These are phyloP conservation scores for Kwoniella shivajii DNA, from an alignment of 1,284 basidiomycete species.

Conservation along the genomic window DNA sequence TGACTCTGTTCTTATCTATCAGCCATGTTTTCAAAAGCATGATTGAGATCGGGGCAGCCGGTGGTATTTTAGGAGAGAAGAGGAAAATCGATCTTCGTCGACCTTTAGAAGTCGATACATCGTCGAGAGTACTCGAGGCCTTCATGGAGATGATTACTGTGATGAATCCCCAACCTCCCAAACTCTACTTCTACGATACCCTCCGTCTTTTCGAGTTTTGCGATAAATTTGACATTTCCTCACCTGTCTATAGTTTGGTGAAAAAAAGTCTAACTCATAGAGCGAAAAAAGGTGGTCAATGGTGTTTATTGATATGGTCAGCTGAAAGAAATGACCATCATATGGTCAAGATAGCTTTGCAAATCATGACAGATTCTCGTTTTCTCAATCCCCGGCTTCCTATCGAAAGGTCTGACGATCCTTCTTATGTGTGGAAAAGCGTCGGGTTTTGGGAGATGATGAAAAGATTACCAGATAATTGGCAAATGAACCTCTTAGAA, in stretches of 20 bases:
- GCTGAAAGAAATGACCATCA: neutral
- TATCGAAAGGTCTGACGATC: neutral
- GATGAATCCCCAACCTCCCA: neutral
- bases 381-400: neutral
- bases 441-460: no score
- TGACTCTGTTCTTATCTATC: neutral
- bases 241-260: neutral
- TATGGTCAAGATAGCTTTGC: neutral
- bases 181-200: neutral
- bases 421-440: neutral
- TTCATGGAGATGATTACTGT: conserved; percentile 4
- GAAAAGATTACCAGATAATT: no score
- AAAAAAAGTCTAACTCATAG: neutral
- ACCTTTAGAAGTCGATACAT: neutral
- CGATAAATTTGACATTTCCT: neutral
- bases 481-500: no score
- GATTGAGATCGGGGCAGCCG: no score
- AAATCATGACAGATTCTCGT: neutral
- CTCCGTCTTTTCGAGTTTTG: neutral
- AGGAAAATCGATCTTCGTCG: no score
- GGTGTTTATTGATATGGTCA: neutral
- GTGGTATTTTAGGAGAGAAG: no score
- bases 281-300: neutral
- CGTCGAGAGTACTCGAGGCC: neutral
- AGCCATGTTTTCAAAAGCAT: neutral